phyloP scores from a whole-genome alignment of 495 filamentous ascomycete species.

The Annulohypoxylon nitens region DNA sequence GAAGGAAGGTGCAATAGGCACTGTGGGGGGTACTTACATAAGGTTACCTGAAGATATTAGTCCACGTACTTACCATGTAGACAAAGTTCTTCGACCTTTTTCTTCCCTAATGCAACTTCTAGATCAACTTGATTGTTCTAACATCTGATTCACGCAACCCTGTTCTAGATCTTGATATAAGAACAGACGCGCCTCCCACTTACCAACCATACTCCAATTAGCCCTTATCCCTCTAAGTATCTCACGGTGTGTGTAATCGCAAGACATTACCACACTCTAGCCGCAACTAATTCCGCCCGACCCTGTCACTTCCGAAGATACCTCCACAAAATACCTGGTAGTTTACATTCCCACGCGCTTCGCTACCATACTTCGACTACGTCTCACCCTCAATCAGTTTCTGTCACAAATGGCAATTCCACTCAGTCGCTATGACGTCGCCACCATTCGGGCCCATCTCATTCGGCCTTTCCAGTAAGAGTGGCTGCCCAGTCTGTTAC shows the following conservation, averaged over 20 bases:
- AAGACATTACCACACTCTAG: not conserved
- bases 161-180: not conserved
- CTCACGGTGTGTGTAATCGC: not conserved
- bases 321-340: not conserved
- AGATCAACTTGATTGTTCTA: not conserved
- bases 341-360: not conserved
- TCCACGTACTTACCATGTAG: no score
- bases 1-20: no score
- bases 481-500: constrained; percentile 7
- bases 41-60: no score
- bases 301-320: constrained; percentile 1
- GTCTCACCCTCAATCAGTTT: not conserved
- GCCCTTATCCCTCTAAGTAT: no score
- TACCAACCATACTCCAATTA: no score
- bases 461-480: not conserved
- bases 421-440: not conserved
- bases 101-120: not conserved
- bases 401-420: not conserved
- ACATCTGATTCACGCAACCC: not conserved
- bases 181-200: not conserved
- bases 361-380: not conserved
- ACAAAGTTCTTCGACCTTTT: not conserved
- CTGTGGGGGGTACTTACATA: no score
- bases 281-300: constrained; percentile 6
- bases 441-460: not conserved